Evolutionary conservation across 306 rosid genomes (phyloP).

Genomic region (Rosa rugosa): DNA sequence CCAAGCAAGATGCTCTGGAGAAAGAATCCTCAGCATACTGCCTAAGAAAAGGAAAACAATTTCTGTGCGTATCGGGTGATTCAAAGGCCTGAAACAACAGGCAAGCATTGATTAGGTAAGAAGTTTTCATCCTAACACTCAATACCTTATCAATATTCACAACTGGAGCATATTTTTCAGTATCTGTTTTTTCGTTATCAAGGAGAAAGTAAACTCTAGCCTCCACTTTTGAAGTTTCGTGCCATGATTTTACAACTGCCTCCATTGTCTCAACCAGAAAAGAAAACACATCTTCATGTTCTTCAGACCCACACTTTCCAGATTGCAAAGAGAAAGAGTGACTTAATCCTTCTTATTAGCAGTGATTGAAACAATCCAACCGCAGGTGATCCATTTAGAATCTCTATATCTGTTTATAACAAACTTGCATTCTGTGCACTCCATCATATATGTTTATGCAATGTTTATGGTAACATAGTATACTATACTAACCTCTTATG

Average conservation of each 20-base stretch:
- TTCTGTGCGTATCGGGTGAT: slow-evolving; percentile 83
- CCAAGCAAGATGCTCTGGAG: slow-evolving; percentile 87
- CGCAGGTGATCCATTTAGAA: not conserved
- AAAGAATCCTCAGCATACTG: slow-evolving; percentile 95
- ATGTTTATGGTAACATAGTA: too few relatives aligned
- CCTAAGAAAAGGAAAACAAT: slow-evolving; percentile 78
- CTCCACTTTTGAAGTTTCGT: slow-evolving; percentile 81
- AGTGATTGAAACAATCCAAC: slow-evolving; percentile 24
- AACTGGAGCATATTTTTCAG: slow-evolving; percentile 79
- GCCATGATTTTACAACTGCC: slow-evolving; percentile 87
- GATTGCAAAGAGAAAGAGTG: slow-evolving; percentile 60
- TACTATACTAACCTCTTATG: too few relatives aligned
- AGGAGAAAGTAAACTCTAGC: slow-evolving; percentile 85
- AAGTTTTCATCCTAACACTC: slow-evolving; percentile 7
- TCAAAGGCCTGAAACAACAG: slow-evolving; percentile 76
- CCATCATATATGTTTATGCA: too few relatives aligned
- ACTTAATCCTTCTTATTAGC: slow-evolving; percentile 34
- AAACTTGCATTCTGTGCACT: too few relatives aligned
- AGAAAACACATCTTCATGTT: slow-evolving; percentile 62
- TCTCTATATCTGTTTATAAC: too few relatives aligned
- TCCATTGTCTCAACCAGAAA: slow-evolving; percentile 95
- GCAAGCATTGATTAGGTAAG: slow-evolving; percentile 19
- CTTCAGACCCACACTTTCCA: slow-evolving; percentile 73
- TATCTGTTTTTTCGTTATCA: slow-evolving; percentile 75
- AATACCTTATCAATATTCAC: slow-evolving; percentile 94